These are phyloP conservation scores for Millerozyma acaciae DNA, from an alignment of 805 yeast genomes.

Conservation along the genomic window DNA sequence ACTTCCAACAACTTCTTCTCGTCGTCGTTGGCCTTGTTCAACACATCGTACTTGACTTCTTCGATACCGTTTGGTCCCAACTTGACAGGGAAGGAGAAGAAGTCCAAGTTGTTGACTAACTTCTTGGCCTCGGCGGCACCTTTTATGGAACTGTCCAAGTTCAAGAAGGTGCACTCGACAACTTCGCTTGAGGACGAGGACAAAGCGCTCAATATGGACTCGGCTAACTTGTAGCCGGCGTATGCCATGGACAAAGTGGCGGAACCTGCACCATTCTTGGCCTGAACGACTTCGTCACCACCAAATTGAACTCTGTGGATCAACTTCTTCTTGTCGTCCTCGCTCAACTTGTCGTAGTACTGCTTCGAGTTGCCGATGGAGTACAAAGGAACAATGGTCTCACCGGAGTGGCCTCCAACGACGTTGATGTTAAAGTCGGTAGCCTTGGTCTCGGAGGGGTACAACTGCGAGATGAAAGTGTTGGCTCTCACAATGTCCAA, in stretches of 20 bases:
- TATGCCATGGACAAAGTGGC: slow-evolving; percentile 86
- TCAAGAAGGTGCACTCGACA: slow-evolving; percentile 50
- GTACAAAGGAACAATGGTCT: slow-evolving; percentile 85
- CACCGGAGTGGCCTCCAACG: slow-evolving; percentile 94
- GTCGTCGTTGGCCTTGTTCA: slow-evolving; percentile 43
- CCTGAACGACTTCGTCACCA: slow-evolving; percentile 86
- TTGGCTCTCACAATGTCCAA: slow-evolving; percentile 86
- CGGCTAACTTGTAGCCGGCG: slow-evolving; percentile 76
- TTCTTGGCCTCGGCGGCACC: slow-evolving; percentile 52
- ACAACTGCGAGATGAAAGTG: slow-evolving; percentile 63
- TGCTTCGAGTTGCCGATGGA: slow-evolving; percentile 39
- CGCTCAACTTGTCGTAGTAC: slow-evolving; percentile 42
- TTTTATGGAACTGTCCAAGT: slow-evolving; percentile 45
- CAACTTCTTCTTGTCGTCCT: slow-evolving; percentile 62
- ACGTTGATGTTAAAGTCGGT: slow-evolving; percentile 65
- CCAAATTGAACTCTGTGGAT: slow-evolving; percentile 90
- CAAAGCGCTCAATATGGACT: slow-evolving; percentile 58
- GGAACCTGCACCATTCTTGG: slow-evolving; percentile 80
- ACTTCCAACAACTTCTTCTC: slow-evolving; percentile 55
- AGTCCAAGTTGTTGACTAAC: slow-evolving; percentile 41
- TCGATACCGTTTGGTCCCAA: slow-evolving; percentile 54
- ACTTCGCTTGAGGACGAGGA: slow-evolving; percentile 21
- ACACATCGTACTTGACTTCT: slow-evolving; percentile 50
- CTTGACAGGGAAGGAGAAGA: slow-evolving; percentile 61
- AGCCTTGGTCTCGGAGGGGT: slow-evolving; percentile 40